A percentile compares a stretch with the other conserved stretches of the same genome.
phyloP scores from a whole-genome alignment of 805 yeast species.

The Pichia californica region DNA sequence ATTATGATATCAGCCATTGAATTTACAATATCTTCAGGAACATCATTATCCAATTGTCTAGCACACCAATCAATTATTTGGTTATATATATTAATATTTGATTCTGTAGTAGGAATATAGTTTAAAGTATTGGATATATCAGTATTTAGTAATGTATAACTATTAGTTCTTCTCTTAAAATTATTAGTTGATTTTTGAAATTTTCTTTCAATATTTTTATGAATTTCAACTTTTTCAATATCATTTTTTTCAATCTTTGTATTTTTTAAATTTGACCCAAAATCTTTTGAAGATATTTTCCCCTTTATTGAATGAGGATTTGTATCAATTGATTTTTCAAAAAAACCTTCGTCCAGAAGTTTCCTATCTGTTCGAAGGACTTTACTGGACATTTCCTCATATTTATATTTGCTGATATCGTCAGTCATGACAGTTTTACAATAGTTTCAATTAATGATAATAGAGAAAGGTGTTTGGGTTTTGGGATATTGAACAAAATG shows the following conservation, averaged over 20 bases:
- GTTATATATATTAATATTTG: slow-evolving; percentile 46
- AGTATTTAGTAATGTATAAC: slow-evolving; percentile 28
- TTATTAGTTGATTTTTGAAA: background rate
- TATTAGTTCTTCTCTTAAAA: background rate
- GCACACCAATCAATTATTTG: slow-evolving; percentile 55
- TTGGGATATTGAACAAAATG: too few species aligned
- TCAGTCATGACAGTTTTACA: slow-evolving; percentile 8
- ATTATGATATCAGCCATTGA: slow-evolving; percentile 67
- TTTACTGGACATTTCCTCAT: slow-evolving; percentile 73
- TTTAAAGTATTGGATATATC: slow-evolving; percentile 40
- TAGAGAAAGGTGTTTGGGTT: too few species aligned
- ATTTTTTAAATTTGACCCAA: slow-evolving; percentile 40
- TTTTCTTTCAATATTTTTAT: background rate
- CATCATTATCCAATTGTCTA: slow-evolving; percentile 53
- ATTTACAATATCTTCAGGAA: slow-evolving; percentile 64
- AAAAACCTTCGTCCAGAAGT: slow-evolving; percentile 36
- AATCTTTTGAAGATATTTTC: slow-evolving; percentile 55
- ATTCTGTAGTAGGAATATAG: slow-evolving; percentile 58
- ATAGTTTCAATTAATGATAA: background rate
- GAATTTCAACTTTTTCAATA: slow-evolving; percentile 14
- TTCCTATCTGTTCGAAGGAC: slow-evolving; percentile 57
- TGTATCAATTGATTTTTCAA: slow-evolving; percentile 43
- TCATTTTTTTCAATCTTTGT: slow-evolving; percentile 11
- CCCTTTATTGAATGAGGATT: slow-evolving; percentile 73
- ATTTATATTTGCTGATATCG: slow-evolving; percentile 37